Conservation (phyloP, 1,284 basidiomycete species). For the Apiotrichum laibachii region DNA sequence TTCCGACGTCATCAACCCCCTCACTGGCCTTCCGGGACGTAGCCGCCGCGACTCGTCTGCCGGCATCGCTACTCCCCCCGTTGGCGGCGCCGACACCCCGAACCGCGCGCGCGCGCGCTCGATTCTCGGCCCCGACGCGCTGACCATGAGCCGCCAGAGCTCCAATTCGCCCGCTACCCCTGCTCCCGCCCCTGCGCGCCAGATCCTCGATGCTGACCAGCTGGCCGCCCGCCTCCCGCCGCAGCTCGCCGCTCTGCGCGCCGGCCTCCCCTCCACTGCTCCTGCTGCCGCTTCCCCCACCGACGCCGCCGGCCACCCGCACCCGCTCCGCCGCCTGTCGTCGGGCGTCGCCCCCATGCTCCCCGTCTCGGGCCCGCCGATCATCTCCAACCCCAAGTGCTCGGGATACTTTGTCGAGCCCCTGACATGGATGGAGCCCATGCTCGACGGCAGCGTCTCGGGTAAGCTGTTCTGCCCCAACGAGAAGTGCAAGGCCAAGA, state of each 20-base stretch:
- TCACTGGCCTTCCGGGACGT: constrained; percentile 40
- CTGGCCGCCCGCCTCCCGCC: constrained; percentile 42
- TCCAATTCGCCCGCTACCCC: background rate
- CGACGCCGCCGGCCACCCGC: background rate
- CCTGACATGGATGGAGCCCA: constrained; percentile 93
- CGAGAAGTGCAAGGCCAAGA: constrained; percentile 79
- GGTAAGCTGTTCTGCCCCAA: constrained; percentile 93
- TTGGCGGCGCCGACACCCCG: background rate
- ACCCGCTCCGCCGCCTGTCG: constrained; percentile 4
- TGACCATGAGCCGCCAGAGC: constrained; percentile 11
- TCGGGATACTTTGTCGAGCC: constrained; percentile 97
- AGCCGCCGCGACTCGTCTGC: background rate
- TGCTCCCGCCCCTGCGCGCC: background rate
- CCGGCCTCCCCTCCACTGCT: constrained; percentile 3
- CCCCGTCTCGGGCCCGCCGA: constrained; percentile 58
- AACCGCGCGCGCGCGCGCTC: constrained; percentile 6
- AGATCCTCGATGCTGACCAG: constrained; percentile 34
- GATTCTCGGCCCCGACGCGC: constrained; percentile 3
- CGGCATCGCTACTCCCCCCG: background rate
- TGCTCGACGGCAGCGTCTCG: constrained; percentile 69
- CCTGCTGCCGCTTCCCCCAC: background rate
- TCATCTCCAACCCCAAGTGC: constrained; percentile 71
- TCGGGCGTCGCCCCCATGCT: constrained; percentile 1
- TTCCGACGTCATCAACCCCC: constrained; percentile 46
- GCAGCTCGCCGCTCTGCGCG: constrained; percentile 43